These are phyloP conservation scores for Trametes pubescens DNA, from an alignment of 1,284 basidiomycete species.

Conservation along the genomic window DNA sequence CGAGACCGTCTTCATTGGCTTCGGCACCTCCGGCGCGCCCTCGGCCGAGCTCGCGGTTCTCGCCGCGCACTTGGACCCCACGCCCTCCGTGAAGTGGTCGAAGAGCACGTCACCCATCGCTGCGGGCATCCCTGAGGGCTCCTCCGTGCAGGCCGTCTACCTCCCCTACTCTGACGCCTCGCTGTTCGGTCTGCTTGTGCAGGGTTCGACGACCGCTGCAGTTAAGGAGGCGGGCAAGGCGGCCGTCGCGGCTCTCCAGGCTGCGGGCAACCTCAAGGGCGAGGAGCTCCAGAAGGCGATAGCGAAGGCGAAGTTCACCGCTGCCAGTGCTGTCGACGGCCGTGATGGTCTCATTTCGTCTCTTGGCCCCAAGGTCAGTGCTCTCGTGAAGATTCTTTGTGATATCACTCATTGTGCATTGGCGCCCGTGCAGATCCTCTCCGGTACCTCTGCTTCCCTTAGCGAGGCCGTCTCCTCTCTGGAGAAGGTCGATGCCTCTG, in stretches of 20 bases:
- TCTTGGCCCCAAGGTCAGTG: slow-evolving; percentile 66
- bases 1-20: slow-evolving; percentile 86
- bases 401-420: background rate
- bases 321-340: slow-evolving; percentile 74
- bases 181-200: slow-evolving; percentile 83
- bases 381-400: background rate
- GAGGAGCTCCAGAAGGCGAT: slow-evolving; percentile 85
- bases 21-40: slow-evolving; percentile 71
- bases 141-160: slow-evolving; percentile 76
- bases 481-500: slow-evolving; percentile 66
- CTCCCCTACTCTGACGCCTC: slow-evolving; percentile 91
- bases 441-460: slow-evolving; percentile 60
- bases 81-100: slow-evolving; percentile 86
- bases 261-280: slow-evolving; percentile 60
- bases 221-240: slow-evolving; percentile 74
- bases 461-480: slow-evolving; percentile 64
- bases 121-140: slow-evolving; percentile 56
- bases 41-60: slow-evolving; percentile 80
- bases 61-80: slow-evolving; percentile 77
- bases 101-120: slow-evolving; percentile 76
- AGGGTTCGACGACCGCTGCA: slow-evolving; percentile 62
- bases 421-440: slow-evolving; percentile 59
- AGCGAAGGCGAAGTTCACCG: slow-evolving; percentile 86
- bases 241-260: slow-evolving; percentile 75
- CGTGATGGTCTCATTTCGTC: slow-evolving; percentile 73